Evolutionary conservation across 2,329 filamentous ascomycete species (phyloP), one percentile per base, ranked within the genome.

Genomic region (Aspergillus novoparasiticus): DNA sequence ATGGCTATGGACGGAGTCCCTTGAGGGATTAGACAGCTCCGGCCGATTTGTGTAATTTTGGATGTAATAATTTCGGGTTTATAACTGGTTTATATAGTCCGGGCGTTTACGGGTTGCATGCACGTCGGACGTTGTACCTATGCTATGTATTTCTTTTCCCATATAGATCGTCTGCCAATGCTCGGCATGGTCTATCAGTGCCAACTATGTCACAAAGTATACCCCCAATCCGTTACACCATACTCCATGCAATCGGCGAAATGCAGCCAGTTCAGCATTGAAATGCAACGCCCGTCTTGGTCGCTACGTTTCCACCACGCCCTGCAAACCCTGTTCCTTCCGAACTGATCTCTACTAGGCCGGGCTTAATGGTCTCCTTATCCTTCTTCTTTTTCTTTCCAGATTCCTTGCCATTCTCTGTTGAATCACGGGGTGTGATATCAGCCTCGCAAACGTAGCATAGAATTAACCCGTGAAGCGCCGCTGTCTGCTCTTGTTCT

Each of bases 321-420:
- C 92, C 91, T 5, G 94, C 94, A 78, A 97, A 98, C 0, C 94
- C 94, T 0, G 94, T 98, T 0, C 94, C 94, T 71, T 97, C 94
- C 41, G 90, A 92, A 68, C 87, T 89, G 56, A 98, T 85, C 72
- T 91, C 87, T 3, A 97, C 89, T 39, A 97, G 74, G 0, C 94
- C 94, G 0, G 89, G 87, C 64, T 84, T 87, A 41, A 90, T 84
- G 58, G 82, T 86, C 41, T 88, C 84, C 69, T 84, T 73, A 56
- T 81, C 78, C 55, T 81, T 78, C 61, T 75, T 74, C 58, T 73
- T 72, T 63, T 76, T 75, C 68, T 66, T 73, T 28, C 68, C 60
- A 21, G 58, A 62, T 11, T 64, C 68, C 2, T 67, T 68, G 4
- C 54, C 57, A 12, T 64, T 65, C 26, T 70, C 71, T 11, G 28